Conservation (phyloP, 805 yeast genomes). For the Brettanomyces anomalus region DNA sequence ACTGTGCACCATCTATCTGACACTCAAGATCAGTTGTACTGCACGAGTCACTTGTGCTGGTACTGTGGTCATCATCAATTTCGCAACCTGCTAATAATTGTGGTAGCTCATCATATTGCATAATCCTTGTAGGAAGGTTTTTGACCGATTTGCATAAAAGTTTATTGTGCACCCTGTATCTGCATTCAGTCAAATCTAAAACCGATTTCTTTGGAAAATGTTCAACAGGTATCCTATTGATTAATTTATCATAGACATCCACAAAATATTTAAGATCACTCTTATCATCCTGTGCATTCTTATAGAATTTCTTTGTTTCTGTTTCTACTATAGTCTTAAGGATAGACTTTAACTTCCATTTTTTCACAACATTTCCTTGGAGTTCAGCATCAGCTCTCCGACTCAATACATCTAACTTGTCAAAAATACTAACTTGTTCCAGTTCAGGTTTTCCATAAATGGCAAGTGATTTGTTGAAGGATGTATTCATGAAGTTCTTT, state of each 20-base stretch:
- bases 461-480: slow-evolving; percentile 4
- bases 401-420: no score
- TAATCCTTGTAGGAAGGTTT: not conserved
- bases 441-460: no score
- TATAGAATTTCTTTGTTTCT: slow-evolving; percentile 40
- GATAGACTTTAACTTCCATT: slow-evolving; percentile 1
- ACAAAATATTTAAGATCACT: slow-evolving; percentile 48
- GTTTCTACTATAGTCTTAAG: slow-evolving; percentile 28
- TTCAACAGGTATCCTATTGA: slow-evolving; percentile 23
- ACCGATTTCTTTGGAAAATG: slow-evolving; percentile 28
- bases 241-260: slow-evolving; percentile 38
- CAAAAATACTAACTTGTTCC: no score
- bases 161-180: slow-evolving; percentile 56
- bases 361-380: not conserved
- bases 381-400: no score
- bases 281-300: slow-evolving; percentile 55
- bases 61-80: not conserved
- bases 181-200: slow-evolving; percentile 63
- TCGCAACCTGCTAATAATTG: not conserved
- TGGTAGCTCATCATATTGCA: not conserved
- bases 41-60: not conserved
- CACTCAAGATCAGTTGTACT: slow-evolving; percentile 3
- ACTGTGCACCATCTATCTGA: slow-evolving; percentile 15
- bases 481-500: slow-evolving; percentile 4
- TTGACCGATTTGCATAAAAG: slow-evolving; percentile 24